Percentiles rank a stretch among this genome's conserved stretches.
These are phyloP conservation scores for Xerocomellus amylosporus DNA, from an alignment of 768 basidiomycete genomes.

Conservation along the genomic window DNA sequence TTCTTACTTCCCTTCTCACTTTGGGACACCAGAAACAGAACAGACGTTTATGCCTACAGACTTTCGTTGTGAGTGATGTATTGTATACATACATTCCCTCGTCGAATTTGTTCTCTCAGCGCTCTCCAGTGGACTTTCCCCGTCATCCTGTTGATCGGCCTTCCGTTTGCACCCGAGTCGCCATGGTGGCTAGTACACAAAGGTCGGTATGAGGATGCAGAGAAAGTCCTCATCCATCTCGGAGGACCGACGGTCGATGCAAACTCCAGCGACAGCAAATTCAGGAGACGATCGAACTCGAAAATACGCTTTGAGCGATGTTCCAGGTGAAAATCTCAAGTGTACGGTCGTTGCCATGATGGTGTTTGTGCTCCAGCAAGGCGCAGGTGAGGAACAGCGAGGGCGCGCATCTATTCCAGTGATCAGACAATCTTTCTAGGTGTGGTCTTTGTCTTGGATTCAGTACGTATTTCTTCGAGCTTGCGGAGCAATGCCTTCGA, in stretches of 20 bases:
- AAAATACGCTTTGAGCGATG: neutral
- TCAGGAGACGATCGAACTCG: conserved; percentile 25
- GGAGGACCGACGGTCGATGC: too few species aligned
- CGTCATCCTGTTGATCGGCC: conserved; percentile 15
- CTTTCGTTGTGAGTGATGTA: conserved; percentile 24
- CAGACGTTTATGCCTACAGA: conserved; percentile 23
- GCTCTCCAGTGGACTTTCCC: conserved; percentile 36
- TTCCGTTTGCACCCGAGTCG: too few species aligned
- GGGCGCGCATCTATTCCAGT: neutral
- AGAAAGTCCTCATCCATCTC: too few species aligned
- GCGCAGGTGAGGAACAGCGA: conserved; percentile 10
- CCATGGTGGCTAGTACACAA: neutral
- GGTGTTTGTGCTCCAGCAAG: conserved; percentile 26
- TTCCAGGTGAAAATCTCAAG: conserved; percentile 17
- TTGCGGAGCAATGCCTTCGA: conserved; percentile 27
- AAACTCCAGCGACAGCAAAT: too few species aligned
- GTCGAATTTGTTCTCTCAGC: neutral
- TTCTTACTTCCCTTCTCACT: too few species aligned
- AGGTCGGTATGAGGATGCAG: conserved; percentile 23
- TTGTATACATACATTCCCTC: neutral
- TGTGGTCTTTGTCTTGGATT: conserved; percentile 24
- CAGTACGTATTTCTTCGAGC: conserved; percentile 35
- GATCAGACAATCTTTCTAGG: conserved; percentile 7
- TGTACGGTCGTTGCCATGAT: conserved; percentile 26
- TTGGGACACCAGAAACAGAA: conserved; percentile 20